Evolutionary conservation across 2,329 filamentous ascomycete genomes (phyloP), one percentile per base, ranked within the genome.

Genomic region (Dothiorella sarmentorum): DNA sequence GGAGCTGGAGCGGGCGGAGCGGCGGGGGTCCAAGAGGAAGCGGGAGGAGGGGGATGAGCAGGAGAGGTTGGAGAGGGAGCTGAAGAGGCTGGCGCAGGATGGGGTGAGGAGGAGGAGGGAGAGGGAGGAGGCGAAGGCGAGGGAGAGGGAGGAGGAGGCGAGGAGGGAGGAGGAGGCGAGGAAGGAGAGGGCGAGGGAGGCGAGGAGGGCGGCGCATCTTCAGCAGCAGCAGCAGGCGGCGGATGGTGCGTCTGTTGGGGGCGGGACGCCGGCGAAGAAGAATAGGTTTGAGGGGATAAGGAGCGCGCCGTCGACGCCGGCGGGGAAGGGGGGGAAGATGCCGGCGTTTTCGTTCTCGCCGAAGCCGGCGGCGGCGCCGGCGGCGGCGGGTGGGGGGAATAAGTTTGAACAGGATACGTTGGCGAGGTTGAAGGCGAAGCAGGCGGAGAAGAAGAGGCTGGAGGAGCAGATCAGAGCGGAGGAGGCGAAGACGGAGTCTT

Each of bases 1-100:
- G 68, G 91, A 97, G 68, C 76, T 97, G 52, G 91, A 96, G 75
- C 82, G 84, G 24, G 79, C 89, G 18, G 93, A 96, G 73, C 78
- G 82, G 18, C 78, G 76, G 15, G 78, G 75, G 0, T 74, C 78
- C 63, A 72, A 78, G 60, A 74, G 79, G 53, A 72, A 76, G n/a
- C 71, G 73, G 1, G 75, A 74, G 31, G 76, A 76, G 37, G 67
- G 68, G 53, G 73, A 69, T 31, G 74, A 81, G 71, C 69, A 80
- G 74, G 71, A 81, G 69, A 68, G 78, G 62, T 67, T 84, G 59
- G 77, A 81, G 61, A 75, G 76, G 62, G 80, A 85, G 69, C 78
- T 58, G 26, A 59, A 45, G 57, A 27, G 57, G 40, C 9, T 59
- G 37, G 47, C 47, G 38, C 9, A 42, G 13, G 57, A 59, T 29